A percentile compares a stretch with the other conserved stretches of the same genome.
Evolutionary conservation across 257 asterid species (phyloP).

Genomic region (Nicotiana benthamiana): DNA sequence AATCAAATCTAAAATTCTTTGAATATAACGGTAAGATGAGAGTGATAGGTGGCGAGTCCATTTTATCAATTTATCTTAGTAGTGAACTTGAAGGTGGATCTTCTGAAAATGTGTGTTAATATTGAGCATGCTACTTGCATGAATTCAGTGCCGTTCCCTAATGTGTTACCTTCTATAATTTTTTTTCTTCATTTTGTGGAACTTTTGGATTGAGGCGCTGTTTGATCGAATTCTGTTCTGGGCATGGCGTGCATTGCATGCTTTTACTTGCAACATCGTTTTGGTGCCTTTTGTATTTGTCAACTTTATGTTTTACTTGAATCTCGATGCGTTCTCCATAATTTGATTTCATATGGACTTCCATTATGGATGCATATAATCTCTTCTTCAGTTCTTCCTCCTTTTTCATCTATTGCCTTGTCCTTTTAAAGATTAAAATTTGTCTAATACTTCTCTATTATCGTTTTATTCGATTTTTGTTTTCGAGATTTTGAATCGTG

Average conservation of each 20-base stretch:
- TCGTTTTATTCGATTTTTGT: background rate
- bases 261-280: background rate
- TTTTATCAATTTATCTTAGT: background rate
- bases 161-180: background rate
- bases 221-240: background rate
- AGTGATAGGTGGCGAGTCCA: background rate
- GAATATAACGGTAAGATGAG: background rate
- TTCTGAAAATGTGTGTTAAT: background rate
- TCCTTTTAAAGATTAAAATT: background rate
- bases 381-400: background rate
- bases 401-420: background rate
- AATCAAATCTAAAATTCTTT: background rate
- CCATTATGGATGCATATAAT: background rate
- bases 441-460: background rate
- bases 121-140: background rate
- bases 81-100: background rate
- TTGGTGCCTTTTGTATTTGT: background rate
- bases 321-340: background rate
- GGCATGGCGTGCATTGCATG: background rate
- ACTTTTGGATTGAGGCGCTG: background rate
- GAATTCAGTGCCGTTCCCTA: background rate
- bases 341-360: slow-evolving; percentile 1
- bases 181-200: background rate
- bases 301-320: background rate
- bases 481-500: background rate